Percentiles rank a stretch among this genome's conserved stretches.
Conservation (phyloP, 371 early-diverging fungal species). For the Phascolomyces articulosus region DNA sequence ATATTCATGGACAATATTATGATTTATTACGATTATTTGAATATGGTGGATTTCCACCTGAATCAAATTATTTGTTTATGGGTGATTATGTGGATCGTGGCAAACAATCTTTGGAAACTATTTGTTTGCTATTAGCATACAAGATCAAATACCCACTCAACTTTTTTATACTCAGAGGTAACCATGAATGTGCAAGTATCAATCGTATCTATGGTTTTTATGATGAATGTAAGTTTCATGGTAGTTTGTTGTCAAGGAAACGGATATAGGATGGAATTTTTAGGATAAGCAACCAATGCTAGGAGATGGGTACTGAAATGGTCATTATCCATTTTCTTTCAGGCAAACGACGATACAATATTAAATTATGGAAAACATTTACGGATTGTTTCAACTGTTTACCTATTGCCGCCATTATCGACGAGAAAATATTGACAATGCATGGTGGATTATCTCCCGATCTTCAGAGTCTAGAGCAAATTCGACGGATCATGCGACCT, state of each 20-base stretch:
- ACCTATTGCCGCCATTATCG: slow-evolving; percentile 95
- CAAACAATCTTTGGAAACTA: slow-evolving; percentile 87
- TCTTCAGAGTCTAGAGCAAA: slow-evolving; percentile 83
- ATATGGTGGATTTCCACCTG: slow-evolving; percentile 92
- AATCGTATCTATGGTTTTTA: slow-evolving; percentile 98
- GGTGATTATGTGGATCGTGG: slow-evolving; percentile 99
- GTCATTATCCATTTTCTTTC: background rate
- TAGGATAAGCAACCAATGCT: too few relatives aligned
- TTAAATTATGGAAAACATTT: slow-evolving; percentile 94
- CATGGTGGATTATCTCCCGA: slow-evolving; percentile 99
- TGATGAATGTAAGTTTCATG: slow-evolving; percentile 85
- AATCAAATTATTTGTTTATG: slow-evolving; percentile 88
- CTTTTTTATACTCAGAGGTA: slow-evolving; percentile 94
- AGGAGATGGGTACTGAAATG: background rate
- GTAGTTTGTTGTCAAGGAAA: background rate
- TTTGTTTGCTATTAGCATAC: slow-evolving; percentile 85
- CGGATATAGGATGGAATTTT: background rate
- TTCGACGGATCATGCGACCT: slow-evolving; percentile 89
- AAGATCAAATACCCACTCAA: slow-evolving; percentile 94
- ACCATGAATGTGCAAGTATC: slow-evolving; percentile 97
- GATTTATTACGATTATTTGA: slow-evolving; percentile 98
- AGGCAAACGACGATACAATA: slow-evolving; percentile 91
- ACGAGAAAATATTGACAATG: slow-evolving; percentile 96
- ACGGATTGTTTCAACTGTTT: slow-evolving; percentile 95
- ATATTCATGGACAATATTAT: slow-evolving; percentile 99